These are phyloP conservation scores for Yarrowia bubula DNA, from an alignment of 805 yeast genomes.

Conservation along the genomic window DNA sequence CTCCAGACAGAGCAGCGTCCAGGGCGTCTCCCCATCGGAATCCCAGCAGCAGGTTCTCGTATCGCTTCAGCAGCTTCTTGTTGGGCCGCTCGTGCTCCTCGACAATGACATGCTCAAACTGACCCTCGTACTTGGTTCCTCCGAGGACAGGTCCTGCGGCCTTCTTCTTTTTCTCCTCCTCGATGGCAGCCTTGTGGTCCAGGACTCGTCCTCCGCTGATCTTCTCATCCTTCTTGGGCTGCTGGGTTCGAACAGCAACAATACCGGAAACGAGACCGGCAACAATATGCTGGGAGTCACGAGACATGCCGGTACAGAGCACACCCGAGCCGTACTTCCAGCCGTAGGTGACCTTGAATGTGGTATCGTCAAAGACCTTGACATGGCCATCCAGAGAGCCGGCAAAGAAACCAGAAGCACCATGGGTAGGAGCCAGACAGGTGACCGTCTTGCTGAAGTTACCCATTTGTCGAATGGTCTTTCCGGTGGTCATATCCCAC, in stretches of 20 bases:
- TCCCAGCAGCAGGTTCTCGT: slow-evolving; percentile 78
- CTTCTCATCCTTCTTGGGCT: slow-evolving; percentile 54
- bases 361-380: slow-evolving; percentile 79
- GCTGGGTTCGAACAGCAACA: slow-evolving; percentile 79
- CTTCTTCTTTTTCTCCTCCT: slow-evolving; percentile 50
- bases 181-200: slow-evolving; percentile 43
- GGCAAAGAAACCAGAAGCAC: slow-evolving; percentile 68
- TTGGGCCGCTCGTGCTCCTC: slow-evolving; percentile 52
- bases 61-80: slow-evolving; percentile 69
- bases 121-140: slow-evolving; percentile 89
- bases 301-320: slow-evolving; percentile 83
- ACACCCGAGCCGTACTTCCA: slow-evolving; percentile 98
- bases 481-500: slow-evolving; percentile 88
- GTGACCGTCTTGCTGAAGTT: slow-evolving; percentile 95
- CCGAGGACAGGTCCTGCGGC: slow-evolving; percentile 60
- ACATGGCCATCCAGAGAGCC: slow-evolving; percentile 98
- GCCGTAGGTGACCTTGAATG: slow-evolving; percentile 73
- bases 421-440: slow-evolving; percentile 59
- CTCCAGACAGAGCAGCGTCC: slow-evolving; percentile 77
- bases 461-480: slow-evolving; percentile 62
- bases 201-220: slow-evolving; percentile 34
- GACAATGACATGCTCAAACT: slow-evolving; percentile 71
- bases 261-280: slow-evolving; percentile 90
- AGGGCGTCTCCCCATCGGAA: slow-evolving; percentile 93
- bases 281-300: slow-evolving; percentile 81